Evolutionary conservation across 2,329 filamentous ascomycete genomes (phyloP).

Genomic region (Plectosphaerella plurivora): DNA sequence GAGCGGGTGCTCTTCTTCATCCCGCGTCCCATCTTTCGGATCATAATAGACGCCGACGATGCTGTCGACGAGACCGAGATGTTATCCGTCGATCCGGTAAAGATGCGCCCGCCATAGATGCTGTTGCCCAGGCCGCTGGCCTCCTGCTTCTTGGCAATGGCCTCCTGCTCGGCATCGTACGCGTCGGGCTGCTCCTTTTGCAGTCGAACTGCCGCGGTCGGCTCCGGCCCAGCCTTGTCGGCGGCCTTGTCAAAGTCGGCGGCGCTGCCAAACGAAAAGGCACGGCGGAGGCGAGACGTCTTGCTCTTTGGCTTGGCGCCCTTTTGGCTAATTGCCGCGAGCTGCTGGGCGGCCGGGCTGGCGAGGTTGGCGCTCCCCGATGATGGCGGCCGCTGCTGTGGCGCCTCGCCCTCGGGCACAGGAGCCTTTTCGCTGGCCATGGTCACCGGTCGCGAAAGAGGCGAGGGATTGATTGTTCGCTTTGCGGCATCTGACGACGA

Average conservation of each 20-base stretch:
- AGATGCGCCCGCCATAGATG: conserved; percentile 87
- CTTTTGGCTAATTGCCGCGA: conserved; percentile 83
- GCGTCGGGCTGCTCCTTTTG: conserved; percentile 66
- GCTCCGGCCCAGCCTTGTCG: conserved; percentile 24
- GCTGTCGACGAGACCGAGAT: conserved; percentile 86
- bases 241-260: conserved; percentile 80
- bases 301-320: conserved; percentile 77
- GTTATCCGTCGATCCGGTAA: conserved; percentile 90
- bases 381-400: conserved; percentile 23
- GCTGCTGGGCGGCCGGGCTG: conserved; percentile 76
- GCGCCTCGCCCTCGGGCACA: conserved; percentile 14
- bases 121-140: conserved; percentile 85
- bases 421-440: conserved; percentile 52
- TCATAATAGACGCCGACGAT: conserved; percentile 87
- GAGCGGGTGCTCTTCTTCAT: conserved; percentile 92
- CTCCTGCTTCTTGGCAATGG: conserved; percentile 90
- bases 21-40: conserved; percentile 98
- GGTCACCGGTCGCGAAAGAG: conserved; percentile 66
- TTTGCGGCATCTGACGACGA: conserved; percentile 65
- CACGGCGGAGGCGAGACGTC: conserved; percentile 77
- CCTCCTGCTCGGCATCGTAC: conserved; percentile 82
- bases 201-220: conserved; percentile 48
- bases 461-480: conserved; percentile 63
- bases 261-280: conserved; percentile 95
- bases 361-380: conserved; percentile 29